A percentile compares a stretch with the other conserved stretches of the same genome.
phyloP scores from a whole-genome alignment of 1,284 basidiomycete species.

The Sanghuangporus weigelae region DNA sequence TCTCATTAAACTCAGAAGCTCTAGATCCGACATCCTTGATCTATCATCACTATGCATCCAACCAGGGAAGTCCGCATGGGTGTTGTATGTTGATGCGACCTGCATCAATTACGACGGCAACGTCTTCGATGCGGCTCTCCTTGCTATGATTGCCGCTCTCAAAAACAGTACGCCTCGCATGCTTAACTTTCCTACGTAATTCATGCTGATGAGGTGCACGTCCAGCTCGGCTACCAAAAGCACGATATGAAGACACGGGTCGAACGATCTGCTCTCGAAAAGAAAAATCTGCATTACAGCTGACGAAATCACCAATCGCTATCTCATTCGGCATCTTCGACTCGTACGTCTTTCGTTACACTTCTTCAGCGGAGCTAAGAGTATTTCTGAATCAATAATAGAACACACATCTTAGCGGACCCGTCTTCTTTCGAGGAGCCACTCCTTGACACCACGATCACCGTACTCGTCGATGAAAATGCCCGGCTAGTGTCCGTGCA shows the following conservation, averaged over 20 bases:
- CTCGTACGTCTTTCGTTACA: conserved; percentile 41
- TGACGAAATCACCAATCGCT: conserved; percentile 50
- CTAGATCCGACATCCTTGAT: conserved; percentile 67
- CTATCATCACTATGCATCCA: conserved; percentile 75
- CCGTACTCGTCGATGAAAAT: conserved; percentile 55
- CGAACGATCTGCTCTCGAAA: conserved; percentile 63
- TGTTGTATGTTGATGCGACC: conserved; percentile 87
- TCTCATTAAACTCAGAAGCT: background rate
- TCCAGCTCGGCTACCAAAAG: conserved; percentile 69
- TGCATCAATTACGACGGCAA: conserved; percentile 98
- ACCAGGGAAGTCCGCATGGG: conserved; percentile 80
- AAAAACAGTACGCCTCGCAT: conserved; percentile 63
- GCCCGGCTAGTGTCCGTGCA: conserved; percentile 51
- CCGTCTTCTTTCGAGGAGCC: conserved; percentile 90
- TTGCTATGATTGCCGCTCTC: conserved; percentile 86
- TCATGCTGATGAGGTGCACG: background rate
- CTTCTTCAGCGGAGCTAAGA: background rate
- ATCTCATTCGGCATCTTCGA: conserved; percentile 83
- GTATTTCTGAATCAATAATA: conserved; percentile 23
- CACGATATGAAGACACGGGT: conserved; percentile 64
- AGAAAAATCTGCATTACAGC: conserved; percentile 41
- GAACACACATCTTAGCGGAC: conserved; percentile 71
- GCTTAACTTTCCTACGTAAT: background rate
- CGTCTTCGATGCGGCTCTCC: conserved; percentile 83
- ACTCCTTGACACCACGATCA: conserved; percentile 66